These are phyloP conservation scores for Gossypium lobatum DNA, from an alignment of 441 rosid genomes.

Conservation along the genomic window DNA sequence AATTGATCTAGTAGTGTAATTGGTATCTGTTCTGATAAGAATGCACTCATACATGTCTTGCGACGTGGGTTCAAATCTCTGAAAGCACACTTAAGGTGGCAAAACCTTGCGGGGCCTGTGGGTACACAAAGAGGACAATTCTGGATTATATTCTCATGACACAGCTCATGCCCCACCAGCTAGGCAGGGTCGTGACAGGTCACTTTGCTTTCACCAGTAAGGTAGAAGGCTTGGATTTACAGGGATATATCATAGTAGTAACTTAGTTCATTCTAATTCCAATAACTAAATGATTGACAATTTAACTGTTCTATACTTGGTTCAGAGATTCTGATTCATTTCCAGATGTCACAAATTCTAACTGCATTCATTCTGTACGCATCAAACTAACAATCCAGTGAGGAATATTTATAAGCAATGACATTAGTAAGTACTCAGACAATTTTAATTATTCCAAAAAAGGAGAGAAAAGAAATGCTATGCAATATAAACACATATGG, in stretches of 20 bases:
- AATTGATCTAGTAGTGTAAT: too few relatives aligned
- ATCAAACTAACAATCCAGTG: not conserved
- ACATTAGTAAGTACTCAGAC: not conserved
- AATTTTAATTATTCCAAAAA: not conserved
- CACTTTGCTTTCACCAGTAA: not conserved
- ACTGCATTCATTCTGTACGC: not conserved
- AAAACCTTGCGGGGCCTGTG: too few relatives aligned
- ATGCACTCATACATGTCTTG: too few relatives aligned
- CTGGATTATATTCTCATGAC: too few relatives aligned
- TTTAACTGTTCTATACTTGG: not conserved
- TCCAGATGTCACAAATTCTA: constrained; percentile 2
- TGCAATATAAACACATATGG: not conserved
- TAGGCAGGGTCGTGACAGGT: too few relatives aligned
- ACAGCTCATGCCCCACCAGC: too few relatives aligned
- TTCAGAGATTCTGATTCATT: not conserved
- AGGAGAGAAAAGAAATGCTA: not conserved
- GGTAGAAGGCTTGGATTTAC: not conserved
- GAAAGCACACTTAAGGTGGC: too few relatives aligned
- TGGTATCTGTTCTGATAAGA: too few relatives aligned
- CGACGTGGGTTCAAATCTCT: too few relatives aligned
- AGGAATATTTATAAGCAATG: not conserved
- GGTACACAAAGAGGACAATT: too few relatives aligned
- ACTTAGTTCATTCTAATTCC: not conserved
- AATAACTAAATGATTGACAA: not conserved
- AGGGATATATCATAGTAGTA: not conserved